Base-by-base conservation (phyloP, 225 moss, liverwort and hornwort genomes). In the Antitrichia curtipendula region DNA sequence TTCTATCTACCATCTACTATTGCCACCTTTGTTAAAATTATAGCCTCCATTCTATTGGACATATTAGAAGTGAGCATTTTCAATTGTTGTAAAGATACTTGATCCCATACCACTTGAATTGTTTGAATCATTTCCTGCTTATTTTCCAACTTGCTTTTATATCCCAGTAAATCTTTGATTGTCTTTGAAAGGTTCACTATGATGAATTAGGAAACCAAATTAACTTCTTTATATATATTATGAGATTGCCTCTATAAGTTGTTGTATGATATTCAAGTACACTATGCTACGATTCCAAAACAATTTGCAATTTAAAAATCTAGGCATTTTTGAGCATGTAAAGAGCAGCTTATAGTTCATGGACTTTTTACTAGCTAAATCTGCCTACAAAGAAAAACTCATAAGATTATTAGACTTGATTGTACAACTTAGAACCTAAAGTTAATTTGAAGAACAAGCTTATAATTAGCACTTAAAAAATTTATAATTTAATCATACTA, bases 71-170 rank as follows among this genome's bases (percentile, higher is more conserved):
- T 23, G 7, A 68, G 6, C 7, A 68, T 40, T 40, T 23, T 7
- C 38, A 68, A 68, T 23, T 38, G 13, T 1, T 71, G 1, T 43
- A 27, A 3, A 43, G 16, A 71, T 16, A 28, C 9, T 43, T 71
- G 4, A 70, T 43, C 1, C 2, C 9, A 43, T 13, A 16, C 9
- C 16, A 27, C 16, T 43, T 43, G 5, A 71, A 43, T 27, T 27
- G 3, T 43, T 70, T 9, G 16, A 27, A 9, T 43, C 43, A 71
- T 43, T 71, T 43, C 27, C 0, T 71, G 1, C 6, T 41, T 41
- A 1, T 41, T 41, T 5, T 25, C 14, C 3, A 1, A 12, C 41
- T 0, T 27, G 8, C 1, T 70, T 0, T 8, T 0, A 0, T 70
- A 1, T 43, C 0, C 2, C 12, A 66, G 22, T 1, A 22, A 21